phyloP scores from a whole-genome alignment of 1,284 basidiomycete genomes.

The Cystobasidiaceae sp. region DNA sequence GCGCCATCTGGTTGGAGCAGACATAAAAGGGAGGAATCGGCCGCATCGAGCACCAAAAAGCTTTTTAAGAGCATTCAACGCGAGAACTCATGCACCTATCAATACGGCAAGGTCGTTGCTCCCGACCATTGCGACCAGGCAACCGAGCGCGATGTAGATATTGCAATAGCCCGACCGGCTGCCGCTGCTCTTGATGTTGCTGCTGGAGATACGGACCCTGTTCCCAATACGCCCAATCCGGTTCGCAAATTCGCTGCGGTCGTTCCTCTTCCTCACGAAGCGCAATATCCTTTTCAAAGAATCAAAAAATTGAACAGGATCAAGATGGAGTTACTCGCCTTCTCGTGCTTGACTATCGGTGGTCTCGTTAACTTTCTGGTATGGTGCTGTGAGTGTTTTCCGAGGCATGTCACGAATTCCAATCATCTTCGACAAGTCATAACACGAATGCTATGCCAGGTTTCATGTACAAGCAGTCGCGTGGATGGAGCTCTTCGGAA shows the following conservation, averaged over 20 bases:
- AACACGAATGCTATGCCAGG: too few species aligned
- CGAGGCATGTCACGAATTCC: background rate
- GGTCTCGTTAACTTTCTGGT: slow-evolving; percentile 17
- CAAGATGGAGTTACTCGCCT: slow-evolving; percentile 11
- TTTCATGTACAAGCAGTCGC: background rate
- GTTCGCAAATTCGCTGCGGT: too few species aligned
- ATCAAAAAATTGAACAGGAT: slow-evolving; percentile 1
- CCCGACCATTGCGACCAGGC: too few species aligned
- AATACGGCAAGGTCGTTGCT: too few species aligned
- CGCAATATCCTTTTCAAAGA: slow-evolving; percentile 1
- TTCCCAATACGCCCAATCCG: too few species aligned
- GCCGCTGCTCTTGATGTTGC: too few species aligned
- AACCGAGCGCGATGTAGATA: too few species aligned
- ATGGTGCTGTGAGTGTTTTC: slow-evolving; percentile 2
- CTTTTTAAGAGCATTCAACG: too few species aligned
- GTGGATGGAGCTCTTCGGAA: background rate
- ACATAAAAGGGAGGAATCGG: background rate
- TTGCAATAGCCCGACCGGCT: too few species aligned
- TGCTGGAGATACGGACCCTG: too few species aligned
- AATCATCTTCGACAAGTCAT: too few species aligned
- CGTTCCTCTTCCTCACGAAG: background rate
- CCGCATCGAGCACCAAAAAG: background rate
- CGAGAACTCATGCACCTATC: too few species aligned
- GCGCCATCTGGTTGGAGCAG: background rate
- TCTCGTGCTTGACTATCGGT: background rate